Conservation (phyloP, 345 rosid species). For the Anacardium occidentale region DNA sequence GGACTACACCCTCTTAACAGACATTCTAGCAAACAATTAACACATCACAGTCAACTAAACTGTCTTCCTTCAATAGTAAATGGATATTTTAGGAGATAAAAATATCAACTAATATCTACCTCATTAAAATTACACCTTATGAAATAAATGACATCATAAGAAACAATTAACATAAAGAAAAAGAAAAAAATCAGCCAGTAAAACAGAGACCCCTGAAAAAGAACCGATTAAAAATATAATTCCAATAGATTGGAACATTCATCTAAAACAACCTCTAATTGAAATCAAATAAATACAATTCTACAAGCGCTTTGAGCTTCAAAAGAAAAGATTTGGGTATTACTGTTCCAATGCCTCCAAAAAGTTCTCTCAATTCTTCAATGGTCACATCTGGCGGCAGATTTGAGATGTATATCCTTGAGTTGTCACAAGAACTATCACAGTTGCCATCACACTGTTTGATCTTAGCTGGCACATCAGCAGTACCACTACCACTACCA, state of each 20-base stretch:
- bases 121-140: neutral
- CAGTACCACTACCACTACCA: slow-evolving; percentile 41
- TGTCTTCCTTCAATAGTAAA: neutral
- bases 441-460: slow-evolving; percentile 89
- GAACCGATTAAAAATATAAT: neutral
- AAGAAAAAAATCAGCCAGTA: neutral
- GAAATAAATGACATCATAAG: neutral
- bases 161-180: slow-evolving; percentile 3
- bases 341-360: slow-evolving; percentile 99
- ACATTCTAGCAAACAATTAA: neutral
- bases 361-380: slow-evolving; percentile 87
- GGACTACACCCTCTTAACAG: neutral
- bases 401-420: slow-evolving; percentile 94
- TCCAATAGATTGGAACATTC: neutral
- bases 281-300: neutral
- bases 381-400: slow-evolving; percentile 88
- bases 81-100: neutral
- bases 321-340: slow-evolving; percentile 31
- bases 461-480: slow-evolving; percentile 51
- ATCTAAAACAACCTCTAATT: neutral
- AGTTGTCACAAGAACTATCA: slow-evolving; percentile 80
- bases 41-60: neutral
- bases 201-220: neutral
- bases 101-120: neutral
- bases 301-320: slow-evolving; percentile 2